Evolutionary conservation across 2,329 filamentous ascomycete species (phyloP).

Genomic region (Sporothrix mexicana): DNA sequence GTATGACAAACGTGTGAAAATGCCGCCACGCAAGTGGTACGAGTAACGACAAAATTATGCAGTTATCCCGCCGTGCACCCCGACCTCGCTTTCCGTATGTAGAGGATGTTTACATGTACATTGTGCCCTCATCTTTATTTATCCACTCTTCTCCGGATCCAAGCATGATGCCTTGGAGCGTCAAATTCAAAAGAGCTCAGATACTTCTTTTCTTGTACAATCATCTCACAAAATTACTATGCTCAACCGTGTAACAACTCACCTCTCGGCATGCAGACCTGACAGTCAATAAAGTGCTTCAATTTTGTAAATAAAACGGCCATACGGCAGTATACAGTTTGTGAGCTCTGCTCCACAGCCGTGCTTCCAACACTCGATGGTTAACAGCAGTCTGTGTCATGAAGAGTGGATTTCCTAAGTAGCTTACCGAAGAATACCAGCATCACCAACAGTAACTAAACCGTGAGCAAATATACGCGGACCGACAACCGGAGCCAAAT

Average conservation of each 20-base stretch:
- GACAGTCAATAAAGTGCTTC: neutral
- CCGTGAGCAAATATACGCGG: neutral
- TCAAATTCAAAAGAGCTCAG: too few relatives aligned
- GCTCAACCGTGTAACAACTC: neutral
- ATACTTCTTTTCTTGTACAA: neutral
- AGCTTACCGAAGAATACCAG: conserved; percentile 5
- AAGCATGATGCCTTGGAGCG: neutral
- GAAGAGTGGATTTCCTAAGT: neutral
- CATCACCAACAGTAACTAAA: neutral
- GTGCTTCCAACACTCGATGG: conserved; percentile 6
- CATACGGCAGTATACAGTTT: neutral
- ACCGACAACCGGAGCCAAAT: neutral
- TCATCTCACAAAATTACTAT: neutral
- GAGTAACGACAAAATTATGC: neutral
- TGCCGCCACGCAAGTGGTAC: neutral
- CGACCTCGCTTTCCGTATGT: too few relatives aligned
- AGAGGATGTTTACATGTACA: too few relatives aligned
- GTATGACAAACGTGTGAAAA: neutral
- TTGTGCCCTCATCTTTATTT: neutral
- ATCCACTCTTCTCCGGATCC: neutral
- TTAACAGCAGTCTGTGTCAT: neutral
- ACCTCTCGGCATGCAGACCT: neutral
- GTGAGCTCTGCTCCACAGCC: neutral
- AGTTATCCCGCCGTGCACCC: too few relatives aligned
- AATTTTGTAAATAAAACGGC: neutral